Conservation (phyloP, 257 asterid species). For the Capsicum rhomboideum region DNA sequence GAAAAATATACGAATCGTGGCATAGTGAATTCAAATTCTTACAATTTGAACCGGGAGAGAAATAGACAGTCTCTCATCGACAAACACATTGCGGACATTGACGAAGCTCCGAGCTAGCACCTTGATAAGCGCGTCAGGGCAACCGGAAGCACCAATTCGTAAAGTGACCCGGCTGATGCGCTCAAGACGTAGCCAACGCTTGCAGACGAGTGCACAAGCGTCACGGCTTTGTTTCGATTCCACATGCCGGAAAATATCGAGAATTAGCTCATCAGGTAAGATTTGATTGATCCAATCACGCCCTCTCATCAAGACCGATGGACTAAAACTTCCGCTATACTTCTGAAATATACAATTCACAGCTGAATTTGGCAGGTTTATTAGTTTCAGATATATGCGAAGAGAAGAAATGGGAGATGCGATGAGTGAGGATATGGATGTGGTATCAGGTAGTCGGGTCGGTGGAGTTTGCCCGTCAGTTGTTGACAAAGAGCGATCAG, state of each 20-base stretch:
- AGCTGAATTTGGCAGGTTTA: not conserved
- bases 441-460: slow-evolving; percentile 1
- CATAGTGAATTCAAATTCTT: slow-evolving; percentile 4
- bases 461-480: not conserved
- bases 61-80: slow-evolving; percentile 60
- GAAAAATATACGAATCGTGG: not conserved
- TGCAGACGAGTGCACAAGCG: slow-evolving; percentile 68
- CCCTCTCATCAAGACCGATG: no score
- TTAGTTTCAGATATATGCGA: not conserved
- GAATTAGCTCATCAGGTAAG: slow-evolving; percentile 64
- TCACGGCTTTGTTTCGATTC: slow-evolving; percentile 62
- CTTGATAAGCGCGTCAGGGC: slow-evolving; percentile 42
- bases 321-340: no score
- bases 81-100: slow-evolving; percentile 30
- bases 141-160: slow-evolving; percentile 66
- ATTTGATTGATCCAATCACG: slow-evolving; percentile 47
- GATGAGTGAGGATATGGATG: not conserved
- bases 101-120: slow-evolving; percentile 45
- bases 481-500: not conserved
- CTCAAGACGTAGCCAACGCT: slow-evolving; percentile 83
- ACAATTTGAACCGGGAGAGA: slow-evolving; percentile 41
- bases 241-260: slow-evolving; percentile 45
- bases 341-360: not conserved
- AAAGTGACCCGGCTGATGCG: slow-evolving; percentile 64
- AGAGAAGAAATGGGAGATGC: not conserved